Evolutionary conservation across 1,284 basidiomycete species (phyloP).

Genomic region (Phlebopus sp.): DNA sequence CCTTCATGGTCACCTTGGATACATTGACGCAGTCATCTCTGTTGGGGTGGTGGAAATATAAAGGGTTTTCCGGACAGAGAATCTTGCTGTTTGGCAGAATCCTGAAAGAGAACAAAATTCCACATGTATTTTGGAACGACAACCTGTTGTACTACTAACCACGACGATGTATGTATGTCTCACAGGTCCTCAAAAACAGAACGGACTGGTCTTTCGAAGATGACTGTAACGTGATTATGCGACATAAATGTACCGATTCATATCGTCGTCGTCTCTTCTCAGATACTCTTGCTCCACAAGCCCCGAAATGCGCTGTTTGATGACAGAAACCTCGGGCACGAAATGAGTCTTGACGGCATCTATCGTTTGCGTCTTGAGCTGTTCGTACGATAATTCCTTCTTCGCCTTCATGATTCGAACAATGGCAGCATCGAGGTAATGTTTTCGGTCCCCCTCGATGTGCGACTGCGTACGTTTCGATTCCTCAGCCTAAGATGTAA

Average conservation of each 20-base stretch:
- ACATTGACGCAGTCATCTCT: too few relatives aligned
- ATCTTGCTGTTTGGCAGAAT: too few relatives aligned
- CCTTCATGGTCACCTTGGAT: too few relatives aligned
- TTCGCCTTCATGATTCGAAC: conserved; percentile 93
- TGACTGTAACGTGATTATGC: conserved; percentile 43
- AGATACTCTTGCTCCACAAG: conserved; percentile 88
- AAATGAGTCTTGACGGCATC: conserved; percentile 81
- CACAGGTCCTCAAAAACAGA: too few relatives aligned
- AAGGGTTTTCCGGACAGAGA: too few relatives aligned
- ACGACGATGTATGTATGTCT: too few relatives aligned
- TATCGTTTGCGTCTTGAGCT: conserved; percentile 76
- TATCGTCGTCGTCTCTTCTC: conserved; percentile 69
- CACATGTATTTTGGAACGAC: too few relatives aligned
- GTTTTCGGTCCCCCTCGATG: conserved; percentile 85
- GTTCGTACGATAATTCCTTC: conserved; percentile 77
- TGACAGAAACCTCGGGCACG: conserved; percentile 66
- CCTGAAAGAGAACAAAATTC: background rate
- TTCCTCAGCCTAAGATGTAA: conserved; percentile 79
- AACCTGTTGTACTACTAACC: too few relatives aligned
- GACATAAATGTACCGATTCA: conserved; percentile 73
- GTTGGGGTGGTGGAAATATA: too few relatives aligned
- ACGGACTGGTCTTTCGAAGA: too few relatives aligned
- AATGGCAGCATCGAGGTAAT: conserved; percentile 89
- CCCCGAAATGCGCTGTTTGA: conserved; percentile 81
- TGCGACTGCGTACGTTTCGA: conserved; percentile 77